Evolutionary conservation across 1,139 yeast genomes (phyloP).

Genomic region (Debaryomyces fabryi): DNA sequence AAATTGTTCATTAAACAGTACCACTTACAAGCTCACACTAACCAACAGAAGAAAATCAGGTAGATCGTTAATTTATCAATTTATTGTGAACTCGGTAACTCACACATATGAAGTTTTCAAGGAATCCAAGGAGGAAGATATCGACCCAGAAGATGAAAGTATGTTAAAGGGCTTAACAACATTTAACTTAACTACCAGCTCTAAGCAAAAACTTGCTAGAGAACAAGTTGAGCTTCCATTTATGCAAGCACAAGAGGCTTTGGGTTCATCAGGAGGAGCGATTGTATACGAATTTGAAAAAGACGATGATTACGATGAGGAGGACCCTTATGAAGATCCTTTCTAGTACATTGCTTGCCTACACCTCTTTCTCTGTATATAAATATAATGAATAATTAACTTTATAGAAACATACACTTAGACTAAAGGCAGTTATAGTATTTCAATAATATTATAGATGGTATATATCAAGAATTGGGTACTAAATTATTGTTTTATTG

Average conservation of each 20-base stretch:
- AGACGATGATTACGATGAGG: slow-evolving; percentile 92
- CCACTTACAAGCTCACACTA: slow-evolving; percentile 50
- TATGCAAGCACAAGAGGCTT: slow-evolving; percentile 77
- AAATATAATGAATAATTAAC: neutral
- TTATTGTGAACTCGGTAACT: slow-evolving; percentile 48
- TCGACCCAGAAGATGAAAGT: slow-evolving; percentile 39
- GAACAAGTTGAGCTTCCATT: slow-evolving; percentile 89
- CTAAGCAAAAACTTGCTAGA: slow-evolving; percentile 73
- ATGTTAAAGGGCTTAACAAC: slow-evolving; percentile 77
- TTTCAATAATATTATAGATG: neutral
- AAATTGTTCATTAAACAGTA: slow-evolving; percentile 44
- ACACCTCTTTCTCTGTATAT: neutral
- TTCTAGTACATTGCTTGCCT: slow-evolving; percentile 40
- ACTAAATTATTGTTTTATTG: neutral
- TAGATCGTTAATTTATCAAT: slow-evolving; percentile 62
- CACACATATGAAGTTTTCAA: slow-evolving; percentile 54
- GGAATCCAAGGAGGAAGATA: slow-evolving; percentile 22
- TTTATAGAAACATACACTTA: neutral
- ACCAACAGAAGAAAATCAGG: slow-evolving; percentile 85
- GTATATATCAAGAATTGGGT: neutral
- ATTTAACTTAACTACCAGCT: slow-evolving; percentile 76
- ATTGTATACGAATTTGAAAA: slow-evolving; percentile 89
- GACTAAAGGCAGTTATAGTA: neutral
- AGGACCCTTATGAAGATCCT: slow-evolving; percentile 97
- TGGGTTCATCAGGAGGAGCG: slow-evolving; percentile 81